These are phyloP conservation scores for Periconia digitata DNA, from an alignment of 2,329 filamentous ascomycete genomes.

Conservation along the genomic window DNA sequence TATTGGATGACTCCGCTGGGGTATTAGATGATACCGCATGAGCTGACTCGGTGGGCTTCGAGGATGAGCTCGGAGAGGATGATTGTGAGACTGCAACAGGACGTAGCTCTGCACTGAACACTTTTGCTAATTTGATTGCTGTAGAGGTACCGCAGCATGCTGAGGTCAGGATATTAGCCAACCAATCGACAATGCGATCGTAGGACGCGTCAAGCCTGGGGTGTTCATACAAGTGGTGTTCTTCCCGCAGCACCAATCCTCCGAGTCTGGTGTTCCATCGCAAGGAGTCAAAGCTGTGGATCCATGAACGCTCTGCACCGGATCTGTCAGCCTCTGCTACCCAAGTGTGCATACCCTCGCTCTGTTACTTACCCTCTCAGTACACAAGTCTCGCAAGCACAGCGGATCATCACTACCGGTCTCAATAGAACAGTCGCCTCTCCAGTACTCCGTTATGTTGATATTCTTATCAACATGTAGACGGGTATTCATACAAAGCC, in stretches of 20 bases:
- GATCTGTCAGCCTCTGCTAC: not conserved
- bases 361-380: not conserved
- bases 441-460: not conserved
- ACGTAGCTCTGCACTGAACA: not conserved
- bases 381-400: conserved; percentile 1
- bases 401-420: not conserved
- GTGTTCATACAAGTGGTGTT: too few species aligned
- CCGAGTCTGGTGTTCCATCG: not conserved
- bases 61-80: not conserved
- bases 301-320: not conserved
- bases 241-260: conserved; percentile 3
- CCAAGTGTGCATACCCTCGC: too few species aligned
- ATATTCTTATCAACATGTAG: not conserved
- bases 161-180: too few species aligned
- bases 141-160: not conserved
- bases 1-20: not conserved
- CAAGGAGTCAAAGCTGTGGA: conserved; percentile 1
- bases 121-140: not conserved
- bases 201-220: too few species aligned
- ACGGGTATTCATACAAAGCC: conserved; percentile 1
- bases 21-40: not conserved
- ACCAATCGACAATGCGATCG: too few species aligned
- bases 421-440: not conserved
- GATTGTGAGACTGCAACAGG: not conserved
- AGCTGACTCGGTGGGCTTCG: not conserved